phyloP scores from a whole-genome alignment of 2,329 filamentous ascomycete species.

The Moelleriella libera region DNA sequence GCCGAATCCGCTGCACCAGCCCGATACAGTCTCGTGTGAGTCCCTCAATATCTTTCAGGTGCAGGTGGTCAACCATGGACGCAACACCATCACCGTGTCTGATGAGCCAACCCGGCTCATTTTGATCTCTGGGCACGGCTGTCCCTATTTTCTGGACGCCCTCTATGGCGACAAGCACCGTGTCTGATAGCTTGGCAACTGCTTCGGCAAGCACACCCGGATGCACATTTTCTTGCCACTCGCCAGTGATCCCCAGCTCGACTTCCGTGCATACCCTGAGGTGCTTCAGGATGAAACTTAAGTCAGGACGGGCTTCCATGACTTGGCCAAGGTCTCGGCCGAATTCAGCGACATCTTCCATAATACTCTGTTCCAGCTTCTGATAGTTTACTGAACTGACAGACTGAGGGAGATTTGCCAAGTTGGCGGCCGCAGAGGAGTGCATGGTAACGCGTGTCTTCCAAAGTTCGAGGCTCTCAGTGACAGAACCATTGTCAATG shows the following conservation, averaged over 20 bases:
- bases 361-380: constrained; percentile 19
- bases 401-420: constrained; percentile 34
- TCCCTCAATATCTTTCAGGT: constrained; percentile 38
- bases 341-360: constrained; percentile 22
- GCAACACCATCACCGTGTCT: constrained; percentile 35
- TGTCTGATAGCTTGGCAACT: constrained; percentile 54
- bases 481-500: constrained; percentile 28
- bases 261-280: constrained; percentile 48
- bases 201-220: constrained; percentile 37
- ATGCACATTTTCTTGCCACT: constrained; percentile 6
- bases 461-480: constrained; percentile 34
- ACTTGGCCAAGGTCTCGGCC: constrained; percentile 24
- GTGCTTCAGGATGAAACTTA: constrained; percentile 52
- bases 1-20: constrained; percentile 17
- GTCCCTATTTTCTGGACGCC: constrained; percentile 44
- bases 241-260: constrained; percentile 8
- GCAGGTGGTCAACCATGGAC: constrained; percentile 42
- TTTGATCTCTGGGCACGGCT: constrained; percentile 19
- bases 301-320: constrained; percentile 31
- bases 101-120: constrained; percentile 20
- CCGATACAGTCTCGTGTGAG: constrained; percentile 23
- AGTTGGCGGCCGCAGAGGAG: constrained; percentile 22
- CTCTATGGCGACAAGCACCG: constrained; percentile 68
- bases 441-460: constrained; percentile 30
- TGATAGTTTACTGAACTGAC: constrained; percentile 27